Conservation (phyloP, 2,329 filamentous ascomycete species). For the Colletotrichum tamarilloi region DNA sequence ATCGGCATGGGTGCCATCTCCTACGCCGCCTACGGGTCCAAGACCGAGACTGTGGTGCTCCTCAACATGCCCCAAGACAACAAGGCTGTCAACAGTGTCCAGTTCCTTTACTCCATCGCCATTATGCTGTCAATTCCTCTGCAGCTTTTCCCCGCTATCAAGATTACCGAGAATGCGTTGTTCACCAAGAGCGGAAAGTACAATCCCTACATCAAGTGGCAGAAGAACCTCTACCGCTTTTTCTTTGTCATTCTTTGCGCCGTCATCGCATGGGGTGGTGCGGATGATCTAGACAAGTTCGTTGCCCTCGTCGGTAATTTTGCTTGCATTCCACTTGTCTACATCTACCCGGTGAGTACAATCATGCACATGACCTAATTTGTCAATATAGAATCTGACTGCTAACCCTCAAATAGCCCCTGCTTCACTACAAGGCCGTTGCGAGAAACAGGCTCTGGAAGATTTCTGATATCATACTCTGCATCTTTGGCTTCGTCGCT, state of each 20-base stretch:
- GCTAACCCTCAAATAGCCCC: constrained; percentile 71
- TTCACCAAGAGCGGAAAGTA: constrained; percentile 97
- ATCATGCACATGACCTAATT: background rate
- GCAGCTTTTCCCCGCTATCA: constrained; percentile 97
- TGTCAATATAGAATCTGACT: constrained; percentile 25
- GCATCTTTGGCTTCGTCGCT: constrained; percentile 83
- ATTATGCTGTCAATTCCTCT: constrained; percentile 95
- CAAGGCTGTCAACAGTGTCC: constrained; percentile 94
- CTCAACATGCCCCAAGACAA: constrained; percentile 96
- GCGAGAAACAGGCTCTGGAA: constrained; percentile 76
- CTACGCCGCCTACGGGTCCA: constrained; percentile 94
- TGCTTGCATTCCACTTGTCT: constrained; percentile 80
- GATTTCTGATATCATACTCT: constrained; percentile 78
- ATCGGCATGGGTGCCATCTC: constrained; percentile 91
- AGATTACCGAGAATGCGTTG: constrained; percentile 93
- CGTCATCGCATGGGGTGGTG: constrained; percentile 89
- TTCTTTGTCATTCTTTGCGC: constrained; percentile 90
- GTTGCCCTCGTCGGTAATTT: constrained; percentile 79
- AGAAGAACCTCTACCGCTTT: constrained; percentile 98
- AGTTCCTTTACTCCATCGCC: constrained; percentile 97
- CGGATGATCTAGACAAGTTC: constrained; percentile 88
- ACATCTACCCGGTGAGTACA: constrained; percentile 90
- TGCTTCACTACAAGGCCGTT: constrained; percentile 88
- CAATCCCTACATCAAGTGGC: constrained; percentile 99
- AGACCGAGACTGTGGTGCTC: constrained; percentile 95